Evolutionary conservation across 139 green algal genomes (phyloP).

Genomic region (Chlamydomonas sphaeroides): DNA sequence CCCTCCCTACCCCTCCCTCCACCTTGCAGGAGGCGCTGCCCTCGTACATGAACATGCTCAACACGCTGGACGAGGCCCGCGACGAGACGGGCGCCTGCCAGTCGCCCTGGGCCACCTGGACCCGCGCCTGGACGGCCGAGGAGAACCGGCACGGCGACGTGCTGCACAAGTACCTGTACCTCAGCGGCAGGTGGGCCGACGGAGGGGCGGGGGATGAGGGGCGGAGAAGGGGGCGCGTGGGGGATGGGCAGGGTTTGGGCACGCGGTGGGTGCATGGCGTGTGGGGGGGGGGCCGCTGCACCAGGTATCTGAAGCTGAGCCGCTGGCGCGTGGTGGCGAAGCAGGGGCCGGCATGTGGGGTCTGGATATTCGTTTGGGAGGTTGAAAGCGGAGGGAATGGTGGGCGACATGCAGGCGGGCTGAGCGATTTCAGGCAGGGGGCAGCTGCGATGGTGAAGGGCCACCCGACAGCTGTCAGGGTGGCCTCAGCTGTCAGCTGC

Average conservation of each 20-base stretch:
- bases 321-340: too few relatives aligned
- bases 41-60: constrained; percentile 99
- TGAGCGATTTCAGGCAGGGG: too few relatives aligned
- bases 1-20: neutral
- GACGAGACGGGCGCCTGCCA: constrained; percentile 81
- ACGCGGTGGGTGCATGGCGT: neutral
- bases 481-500: too few relatives aligned
- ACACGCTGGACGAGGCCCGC: constrained; percentile 94
- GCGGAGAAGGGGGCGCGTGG: too few relatives aligned
- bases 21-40: constrained; percentile 89
- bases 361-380: too few relatives aligned
- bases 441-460: too few relatives aligned
- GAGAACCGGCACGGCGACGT: constrained; percentile 87
- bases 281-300: too few relatives aligned
- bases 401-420: too few relatives aligned
- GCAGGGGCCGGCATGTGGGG: too few relatives aligned
- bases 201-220: neutral
- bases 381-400: too few relatives aligned
- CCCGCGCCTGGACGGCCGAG: constrained; percentile 70
- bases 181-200: constrained; percentile 63
- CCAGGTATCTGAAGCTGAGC: too few relatives aligned
- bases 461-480: too few relatives aligned
- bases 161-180: constrained; percentile 87
- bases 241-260: neutral
- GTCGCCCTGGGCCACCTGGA: constrained; percentile 87